Percentiles rank a stretch among this genome's conserved stretches.
phyloP scores from a whole-genome alignment of 768 basidiomycete species.

The Leccinum pellstonianum region DNA sequence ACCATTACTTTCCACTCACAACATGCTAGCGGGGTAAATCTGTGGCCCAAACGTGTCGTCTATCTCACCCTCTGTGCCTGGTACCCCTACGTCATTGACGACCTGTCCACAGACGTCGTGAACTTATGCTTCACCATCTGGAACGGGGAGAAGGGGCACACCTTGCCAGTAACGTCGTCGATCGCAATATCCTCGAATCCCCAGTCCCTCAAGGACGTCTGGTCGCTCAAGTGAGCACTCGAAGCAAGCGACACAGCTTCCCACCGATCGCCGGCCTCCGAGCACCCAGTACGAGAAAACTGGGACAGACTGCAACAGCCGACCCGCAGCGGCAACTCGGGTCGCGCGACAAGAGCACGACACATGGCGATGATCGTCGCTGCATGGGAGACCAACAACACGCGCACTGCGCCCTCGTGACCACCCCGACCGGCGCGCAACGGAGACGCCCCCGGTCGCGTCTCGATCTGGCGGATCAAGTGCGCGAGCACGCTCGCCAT shows the following conservation, averaged over 20 bases:
- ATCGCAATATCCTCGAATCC: slow-evolving; percentile 74
- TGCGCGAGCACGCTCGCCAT: slow-evolving; percentile 47
- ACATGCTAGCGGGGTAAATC: slow-evolving; percentile 18
- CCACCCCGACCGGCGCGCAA: slow-evolving; percentile 4
- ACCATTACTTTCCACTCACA: slow-evolving; percentile 5
- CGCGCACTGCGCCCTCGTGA: slow-evolving; percentile 44
- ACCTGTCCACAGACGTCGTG: slow-evolving; percentile 43
- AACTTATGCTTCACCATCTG: background rate
- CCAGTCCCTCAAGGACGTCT: slow-evolving; percentile 69
- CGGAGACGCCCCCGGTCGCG: slow-evolving; percentile 30
- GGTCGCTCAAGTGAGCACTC: slow-evolving; percentile 52
- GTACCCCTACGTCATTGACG: slow-evolving; percentile 64
- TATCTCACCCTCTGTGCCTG: slow-evolving; percentile 59
- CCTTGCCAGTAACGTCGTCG: slow-evolving; percentile 51
- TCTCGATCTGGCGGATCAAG: slow-evolving; percentile 53
- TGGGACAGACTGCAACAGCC: slow-evolving; percentile 78
- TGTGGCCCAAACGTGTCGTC: slow-evolving; percentile 62
- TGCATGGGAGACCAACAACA: slow-evolving; percentile 67
- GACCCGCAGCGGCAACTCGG: slow-evolving; percentile 52
- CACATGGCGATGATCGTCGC: slow-evolving; percentile 70
- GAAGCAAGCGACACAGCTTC: slow-evolving; percentile 48
- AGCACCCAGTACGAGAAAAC: slow-evolving; percentile 34
- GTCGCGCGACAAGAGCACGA: slow-evolving; percentile 55
- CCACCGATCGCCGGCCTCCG: slow-evolving; percentile 40
- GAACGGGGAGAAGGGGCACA: slow-evolving; percentile 27